Conservation (phyloP, 2,329 filamentous ascomycete genomes). For the Ophiocordyceps unilateralis region DNA sequence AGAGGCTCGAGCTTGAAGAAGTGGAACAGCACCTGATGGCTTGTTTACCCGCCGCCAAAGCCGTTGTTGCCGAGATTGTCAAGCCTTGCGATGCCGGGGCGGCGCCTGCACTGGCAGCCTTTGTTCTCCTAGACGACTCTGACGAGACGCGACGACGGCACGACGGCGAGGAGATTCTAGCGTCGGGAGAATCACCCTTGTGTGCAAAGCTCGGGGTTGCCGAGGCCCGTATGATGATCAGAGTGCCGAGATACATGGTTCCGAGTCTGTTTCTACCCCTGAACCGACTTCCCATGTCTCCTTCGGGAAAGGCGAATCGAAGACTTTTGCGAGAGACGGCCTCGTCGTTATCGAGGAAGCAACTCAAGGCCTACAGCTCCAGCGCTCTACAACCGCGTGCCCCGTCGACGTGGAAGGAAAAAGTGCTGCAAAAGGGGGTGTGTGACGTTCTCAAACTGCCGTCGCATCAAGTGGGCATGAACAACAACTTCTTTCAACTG, state of each 20-base stretch:
- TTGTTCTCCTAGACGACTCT: background rate
- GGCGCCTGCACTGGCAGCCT: background rate
- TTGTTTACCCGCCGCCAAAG: background rate
- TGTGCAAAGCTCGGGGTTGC: background rate
- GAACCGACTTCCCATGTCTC: background rate
- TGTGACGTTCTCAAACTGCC: background rate
- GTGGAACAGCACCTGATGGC: slow-evolving; percentile 4
- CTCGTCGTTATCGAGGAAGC: background rate
- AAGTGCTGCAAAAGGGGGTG: background rate
- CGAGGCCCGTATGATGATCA: background rate
- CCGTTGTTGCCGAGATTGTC: slow-evolving; percentile 1
- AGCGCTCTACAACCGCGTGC: background rate
- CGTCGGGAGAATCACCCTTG: background rate
- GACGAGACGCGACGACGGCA: background rate
- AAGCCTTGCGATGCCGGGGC: background rate
- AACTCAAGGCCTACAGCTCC: background rate
- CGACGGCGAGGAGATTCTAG: background rate
- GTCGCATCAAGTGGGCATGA: background rate
- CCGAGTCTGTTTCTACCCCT: slow-evolving; percentile 3
- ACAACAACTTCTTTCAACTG: slow-evolving; percentile 4
- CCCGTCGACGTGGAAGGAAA: background rate
- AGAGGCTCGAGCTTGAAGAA: slow-evolving; percentile 8
- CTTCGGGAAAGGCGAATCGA: slow-evolving; percentile 1
- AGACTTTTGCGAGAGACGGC: background rate
- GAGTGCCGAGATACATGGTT: slow-evolving; percentile 4